Base-by-base conservation (phyloP, 345 rosid species). In the Aquilaria malaccensis region DNA sequence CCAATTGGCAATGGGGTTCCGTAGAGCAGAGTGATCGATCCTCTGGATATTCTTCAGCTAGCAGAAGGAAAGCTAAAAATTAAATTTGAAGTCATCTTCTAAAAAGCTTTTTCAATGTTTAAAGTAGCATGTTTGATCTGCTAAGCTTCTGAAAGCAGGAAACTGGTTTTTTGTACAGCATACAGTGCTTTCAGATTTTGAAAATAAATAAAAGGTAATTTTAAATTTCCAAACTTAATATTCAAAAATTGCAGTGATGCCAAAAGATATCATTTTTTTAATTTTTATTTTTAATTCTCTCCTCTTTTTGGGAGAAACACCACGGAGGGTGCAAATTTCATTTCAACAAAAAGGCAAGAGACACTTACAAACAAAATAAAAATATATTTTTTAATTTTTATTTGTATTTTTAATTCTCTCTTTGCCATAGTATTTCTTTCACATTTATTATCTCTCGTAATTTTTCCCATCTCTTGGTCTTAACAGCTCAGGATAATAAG, bases 401-500 rank as follows among this genome's bases (percentile, higher is more conserved):
- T 46, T 13, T 22, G 22, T 22, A 22, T 22, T 41, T 64, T 53
- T 54, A 59, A 52, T 45, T 55, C 37, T 63, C 57, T 60, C 53
- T 41, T 15, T 56, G 45, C 11, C 30, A 45, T 68, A 32, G 33
- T 61, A 31, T 50, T 47, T 37, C 22, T 54, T 12, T 57, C 13
- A 32, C 43, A 57, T n/a, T 33, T 13, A 43, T 61, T 7, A 33
- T 51, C 7, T 33, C 14, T 59, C 45, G 11, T 64, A 7, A 22
- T 13, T 52, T 52, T 13, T 2, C 12, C 47, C 46, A 33, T 10
- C 33, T 45, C 15, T 6, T 58, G 45, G 63, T 33, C 29, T 60
- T 54, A 64, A 70, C 81, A 84, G 87, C 67, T 73, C 87, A 81
- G 65, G 71, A 60, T 62, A 63, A 66, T 65, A 79, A 72, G 59